Base-by-base conservation (phyloP, 2,329 filamentous ascomycete genomes). In the Trichoderma breve region DNA sequence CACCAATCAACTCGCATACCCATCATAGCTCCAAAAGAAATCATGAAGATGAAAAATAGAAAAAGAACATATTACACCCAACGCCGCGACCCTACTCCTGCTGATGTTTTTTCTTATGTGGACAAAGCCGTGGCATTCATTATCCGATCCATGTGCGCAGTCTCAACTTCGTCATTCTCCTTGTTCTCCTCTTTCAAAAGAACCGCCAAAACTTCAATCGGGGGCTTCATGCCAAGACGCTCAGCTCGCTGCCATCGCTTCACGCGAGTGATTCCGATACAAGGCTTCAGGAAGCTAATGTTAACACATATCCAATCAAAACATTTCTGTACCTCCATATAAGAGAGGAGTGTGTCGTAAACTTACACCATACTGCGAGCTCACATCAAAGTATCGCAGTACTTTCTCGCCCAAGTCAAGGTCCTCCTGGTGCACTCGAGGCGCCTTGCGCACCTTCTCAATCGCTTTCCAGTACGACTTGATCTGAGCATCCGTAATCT, bases 191-290 rank as follows among this genome's bases (percentile, higher is more conserved):
- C 91, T 78, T 90, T 91, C 70, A 97, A 77, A 61, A 98, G 82
- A 18, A 98, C 92, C 0, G 94, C 93, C 6, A 98, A 86, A 4
- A 98, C 94, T 81, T 98, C 95, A 30, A 97, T 87, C 0, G 96
- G 95, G 1, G 96, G 96, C 36, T 91, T 87, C n/a, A 99, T 85
- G 3, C 92, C 91, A n/a, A 99, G 84, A 71, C 86, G 86, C 69
- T 97, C 87, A 5, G 96, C 96, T 60, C 96, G 90, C 79, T 93
- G 89, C 96, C 96, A 99, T 39, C 96, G 91, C 83, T 92, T 93
- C 76, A 92, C 84, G 62, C 96, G 90, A 47, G 90, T 83, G 67
- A 95, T 93, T 8, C 96, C 96, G 68, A 97, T 92, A 78, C 93
- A 97, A 2, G 96, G 96, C 93, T 97, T 73, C 39, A 53, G 18